Evolutionary conservation across 768 basidiomycete genomes (phyloP), one percentile per base, ranked within the genome.

Genomic region (Tricholoma flavovirens): DNA sequence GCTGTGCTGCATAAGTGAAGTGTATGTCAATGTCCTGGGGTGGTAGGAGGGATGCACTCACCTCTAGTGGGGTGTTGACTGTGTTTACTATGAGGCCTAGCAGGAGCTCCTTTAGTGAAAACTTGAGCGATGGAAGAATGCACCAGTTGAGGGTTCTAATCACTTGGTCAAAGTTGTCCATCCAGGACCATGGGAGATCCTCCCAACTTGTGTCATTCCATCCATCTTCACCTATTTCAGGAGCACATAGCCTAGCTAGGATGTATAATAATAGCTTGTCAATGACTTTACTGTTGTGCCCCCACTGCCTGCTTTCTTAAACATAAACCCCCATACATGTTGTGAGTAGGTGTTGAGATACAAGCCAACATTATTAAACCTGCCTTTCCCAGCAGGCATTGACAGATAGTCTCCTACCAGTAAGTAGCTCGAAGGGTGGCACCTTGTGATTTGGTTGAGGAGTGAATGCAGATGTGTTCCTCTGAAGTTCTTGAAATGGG

Each of bases 401-500:
- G 38, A 40, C 17, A 40, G 38, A 9, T 40, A 40, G 17, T 40
- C 38, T 17, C 38, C 38, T 40, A 40, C 38, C n/a, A n/a, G n/a
- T n/a, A 7, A 40, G n/a, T 6, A 40, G 38, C 19, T 40, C 38
- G 38, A 40, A 40, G 38, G 38, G 14, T 40, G 38, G 7, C 38
- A 7, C 19, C 38, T 40, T 5, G 38, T 40, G 9, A 40, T 17
- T 40, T n/a, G 76, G 40, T 74, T 58, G 6, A 75, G 60, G 0
- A 77, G 65, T 0, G 73, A 40, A 12, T 73, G 63, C 5, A 74
- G 43, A 53, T 69, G 63, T 3, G 63, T 54, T 2, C 54, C 19
- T 1, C 74, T 68, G 42, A 74, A 75, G 30, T 59, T 59, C 51
- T 73, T 72, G 63, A 67, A 71, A 5, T 42, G 46, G 8, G 46